Conservation (phyloP, 2,329 filamentous ascomycete genomes). For the Rugonectria rugulosa region DNA sequence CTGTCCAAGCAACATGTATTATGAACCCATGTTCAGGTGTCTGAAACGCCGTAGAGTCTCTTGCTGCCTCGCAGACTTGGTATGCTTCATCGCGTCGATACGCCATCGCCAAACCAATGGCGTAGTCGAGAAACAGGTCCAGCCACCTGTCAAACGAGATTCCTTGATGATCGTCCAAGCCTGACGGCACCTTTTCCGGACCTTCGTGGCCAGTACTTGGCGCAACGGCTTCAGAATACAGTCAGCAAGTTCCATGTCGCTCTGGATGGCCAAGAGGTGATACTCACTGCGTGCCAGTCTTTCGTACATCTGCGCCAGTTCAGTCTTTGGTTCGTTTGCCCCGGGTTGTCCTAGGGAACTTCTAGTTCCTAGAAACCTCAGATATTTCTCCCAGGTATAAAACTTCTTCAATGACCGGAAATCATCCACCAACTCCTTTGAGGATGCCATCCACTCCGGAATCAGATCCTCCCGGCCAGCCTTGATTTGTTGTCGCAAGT, state of each 20-base stretch:
- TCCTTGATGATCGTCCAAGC: constrained; percentile 68
- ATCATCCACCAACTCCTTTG: constrained; percentile 67
- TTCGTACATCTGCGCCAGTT: constrained; percentile 63
- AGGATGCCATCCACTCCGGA: constrained; percentile 64
- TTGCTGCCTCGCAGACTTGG: constrained; percentile 78
- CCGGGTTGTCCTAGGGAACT: constrained; percentile 30
- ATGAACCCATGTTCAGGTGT: constrained; percentile 72
- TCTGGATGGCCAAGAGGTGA: neutral
- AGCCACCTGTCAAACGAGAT: constrained; percentile 88
- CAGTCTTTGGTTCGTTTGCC: constrained; percentile 46
- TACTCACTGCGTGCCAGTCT: constrained; percentile 61
- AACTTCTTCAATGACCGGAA: constrained; percentile 70
- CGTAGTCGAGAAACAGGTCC: constrained; percentile 88
- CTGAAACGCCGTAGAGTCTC: constrained; percentile 83
- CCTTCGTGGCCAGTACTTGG: constrained; percentile 38
- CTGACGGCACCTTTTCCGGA: constrained; percentile 39
- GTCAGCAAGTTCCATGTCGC: constrained; percentile 11
- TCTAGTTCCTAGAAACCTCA: constrained; percentile 60
- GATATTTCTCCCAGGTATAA: constrained; percentile 72
- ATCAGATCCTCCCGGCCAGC: constrained; percentile 54
- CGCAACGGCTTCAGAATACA: constrained; percentile 40
- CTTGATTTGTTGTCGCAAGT: constrained; percentile 52
- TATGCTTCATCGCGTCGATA: constrained; percentile 78
- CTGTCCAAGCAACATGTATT: constrained; percentile 80
- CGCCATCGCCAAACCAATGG: constrained; percentile 74